Percentiles rank a stretch among this genome's conserved stretches.
Evolutionary conservation across 257 asterid species (phyloP).

Genomic region (Forsythia viridissima): DNA sequence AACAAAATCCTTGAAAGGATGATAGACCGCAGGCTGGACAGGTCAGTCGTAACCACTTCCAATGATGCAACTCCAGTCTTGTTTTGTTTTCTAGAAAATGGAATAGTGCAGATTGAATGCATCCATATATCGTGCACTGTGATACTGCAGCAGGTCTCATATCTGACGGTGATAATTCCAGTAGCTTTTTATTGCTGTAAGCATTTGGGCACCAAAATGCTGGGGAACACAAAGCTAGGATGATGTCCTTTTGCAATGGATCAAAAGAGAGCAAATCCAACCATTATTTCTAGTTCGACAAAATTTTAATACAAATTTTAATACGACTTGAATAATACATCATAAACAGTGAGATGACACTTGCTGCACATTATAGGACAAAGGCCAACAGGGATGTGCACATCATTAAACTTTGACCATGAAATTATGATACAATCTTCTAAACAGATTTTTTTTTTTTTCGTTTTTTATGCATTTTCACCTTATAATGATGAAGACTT

Average conservation of each 20-base stretch:
- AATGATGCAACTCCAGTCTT: not conserved
- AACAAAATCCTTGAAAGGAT: conserved; percentile 9
- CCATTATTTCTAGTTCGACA: not conserved
- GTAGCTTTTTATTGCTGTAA: conserved; percentile 16
- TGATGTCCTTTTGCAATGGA: not conserved
- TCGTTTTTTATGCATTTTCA: not conserved
- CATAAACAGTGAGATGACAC: not conserved
- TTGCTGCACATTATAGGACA: not conserved
- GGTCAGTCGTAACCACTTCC: not conserved
- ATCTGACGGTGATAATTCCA: not conserved
- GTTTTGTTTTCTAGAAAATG: not conserved
- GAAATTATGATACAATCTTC: not conserved
- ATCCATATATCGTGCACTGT: not conserved
- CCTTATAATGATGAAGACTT: conserved; percentile 2
- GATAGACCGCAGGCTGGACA: not conserved
- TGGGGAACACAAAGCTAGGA: not conserved
- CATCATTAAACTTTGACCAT: not conserved
- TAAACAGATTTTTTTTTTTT: too few relatives aligned
- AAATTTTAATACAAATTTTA: not conserved
- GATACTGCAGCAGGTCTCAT: conserved; percentile 12
- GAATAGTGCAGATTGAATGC: conserved; percentile 3
- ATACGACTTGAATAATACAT: not conserved
- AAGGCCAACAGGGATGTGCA: not conserved
- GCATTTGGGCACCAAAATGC: not conserved
- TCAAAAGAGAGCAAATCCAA: not conserved